A percentile compares a stretch with the other conserved stretches of the same genome.
phyloP scores from a whole-genome alignment of 257 asterid genomes.

The Solanum tarijense region DNA sequence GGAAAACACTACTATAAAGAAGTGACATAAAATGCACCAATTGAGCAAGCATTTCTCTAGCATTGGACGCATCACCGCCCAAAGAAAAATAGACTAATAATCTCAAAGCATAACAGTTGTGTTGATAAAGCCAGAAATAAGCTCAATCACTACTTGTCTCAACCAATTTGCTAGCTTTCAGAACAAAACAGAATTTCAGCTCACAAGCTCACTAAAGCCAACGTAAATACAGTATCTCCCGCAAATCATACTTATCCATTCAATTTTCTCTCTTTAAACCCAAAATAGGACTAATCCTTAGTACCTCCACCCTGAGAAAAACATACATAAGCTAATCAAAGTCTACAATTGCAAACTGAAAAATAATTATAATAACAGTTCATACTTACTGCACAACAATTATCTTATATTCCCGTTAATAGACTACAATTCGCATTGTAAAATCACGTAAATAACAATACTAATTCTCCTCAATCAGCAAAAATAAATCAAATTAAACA shows the following conservation, averaged over 20 bases:
- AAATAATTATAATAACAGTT: background rate
- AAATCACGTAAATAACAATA: background rate
- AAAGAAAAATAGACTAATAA: slow-evolving; percentile 8
- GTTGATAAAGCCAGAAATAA: background rate
- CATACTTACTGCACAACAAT: background rate
- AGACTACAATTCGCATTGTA: background rate
- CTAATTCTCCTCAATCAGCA: background rate
- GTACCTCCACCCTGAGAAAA: background rate
- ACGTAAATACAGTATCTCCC: background rate
- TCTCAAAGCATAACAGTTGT: slow-evolving; percentile 16
- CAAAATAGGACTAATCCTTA: background rate
- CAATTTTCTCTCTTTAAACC: background rate
- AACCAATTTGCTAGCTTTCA: background rate
- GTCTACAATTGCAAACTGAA: background rate
- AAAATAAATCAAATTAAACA: background rate
- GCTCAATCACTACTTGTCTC: background rate
- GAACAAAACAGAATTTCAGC: background rate
- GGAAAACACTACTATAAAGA: slow-evolving; percentile 28
- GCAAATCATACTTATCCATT: background rate
- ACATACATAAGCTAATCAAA: background rate
- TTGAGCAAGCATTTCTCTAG: slow-evolving; percentile 26
- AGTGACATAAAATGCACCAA: slow-evolving; percentile 57
- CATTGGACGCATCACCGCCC: slow-evolving; percentile 57
- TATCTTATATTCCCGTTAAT: background rate
- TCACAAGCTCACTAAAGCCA: background rate